phyloP scores from a whole-genome alignment of 768 basidiomycete genomes.

The Thelephora aurantiotincta region DNA sequence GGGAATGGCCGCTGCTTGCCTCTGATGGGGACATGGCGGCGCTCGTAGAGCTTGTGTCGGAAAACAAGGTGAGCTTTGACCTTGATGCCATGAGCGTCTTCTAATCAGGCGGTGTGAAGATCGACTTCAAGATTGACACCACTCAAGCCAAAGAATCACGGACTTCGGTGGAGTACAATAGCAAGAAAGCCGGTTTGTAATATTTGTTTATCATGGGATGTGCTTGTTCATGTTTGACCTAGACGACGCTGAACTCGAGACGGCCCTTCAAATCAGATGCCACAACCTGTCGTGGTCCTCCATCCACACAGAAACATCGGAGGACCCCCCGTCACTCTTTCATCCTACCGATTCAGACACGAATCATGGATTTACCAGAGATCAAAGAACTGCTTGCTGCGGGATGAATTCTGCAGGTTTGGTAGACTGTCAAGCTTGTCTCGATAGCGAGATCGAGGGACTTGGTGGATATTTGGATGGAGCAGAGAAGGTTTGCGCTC shows the following conservation, averaged over 20 bases:
- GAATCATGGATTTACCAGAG: constrained; percentile 8
- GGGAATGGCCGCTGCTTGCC: constrained; percentile 69
- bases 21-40: constrained; percentile 73
- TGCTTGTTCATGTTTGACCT: constrained; percentile 1
- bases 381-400: constrained; percentile 11
- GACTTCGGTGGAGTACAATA: constrained; percentile 62
- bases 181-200: constrained; percentile 68
- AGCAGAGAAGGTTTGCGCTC: neutral
- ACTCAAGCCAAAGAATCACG: constrained; percentile 42
- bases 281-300: constrained; percentile 6
- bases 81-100: neutral
- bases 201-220: neutral
- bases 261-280: constrained; percentile 36
- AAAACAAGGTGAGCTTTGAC: constrained; percentile 39
- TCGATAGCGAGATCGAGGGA: constrained; percentile 4
- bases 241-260: constrained; percentile 85
- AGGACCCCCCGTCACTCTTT: no score
- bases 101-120: constrained; percentile 23
- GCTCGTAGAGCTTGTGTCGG: constrained; percentile 69
- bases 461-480: neutral
- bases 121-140: constrained; percentile 62
- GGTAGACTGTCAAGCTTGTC: constrained; percentile 14
- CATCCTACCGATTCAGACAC: neutral
- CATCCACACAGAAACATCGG: no score
- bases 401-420: constrained; percentile 3